Base-by-base conservation (phyloP, 2,329 filamentous ascomycete genomes). In the Fusarium azukiicola region DNA sequence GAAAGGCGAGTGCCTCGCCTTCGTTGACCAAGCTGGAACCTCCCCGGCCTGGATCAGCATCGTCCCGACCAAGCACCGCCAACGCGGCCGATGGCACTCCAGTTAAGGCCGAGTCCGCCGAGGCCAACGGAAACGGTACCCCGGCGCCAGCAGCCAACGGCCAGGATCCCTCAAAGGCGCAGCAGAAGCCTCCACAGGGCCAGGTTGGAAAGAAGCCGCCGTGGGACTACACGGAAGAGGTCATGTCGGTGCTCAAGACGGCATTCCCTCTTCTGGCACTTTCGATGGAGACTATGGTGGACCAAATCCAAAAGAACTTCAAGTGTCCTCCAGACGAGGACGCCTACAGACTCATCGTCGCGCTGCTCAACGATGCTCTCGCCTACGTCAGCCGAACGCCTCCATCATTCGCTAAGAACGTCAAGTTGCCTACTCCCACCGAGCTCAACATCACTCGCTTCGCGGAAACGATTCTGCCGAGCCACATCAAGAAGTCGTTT, bases 231-330 rank as follows among this genome's bases (percentile, higher is more conserved):
- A 97, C 97, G 1, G 98, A 99, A 81, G 97, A 99, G 85, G 96
- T 99, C 75, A 97, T 98, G 92, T 96, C 97, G 46, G 96, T 97
- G 42, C 94, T 99, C 70, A 99, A 99, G 91, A 99, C 98, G 11
- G 97, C 97, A 0, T 99, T 99, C 90, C 98, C 98, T 36, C 92
- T 99, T 23, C 92, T 99, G 81, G 98, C 98, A 14, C 90, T 99
- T 56, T 99, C 97, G 0, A 99, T 99, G 98, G 98, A 99, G 89
- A 98, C 97, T 0, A 99, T 99, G 97, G 97, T 99, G 42, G 98
- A 99, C 85, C 97, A 99, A 87, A 98, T 99, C 74, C 96, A 98
- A 87, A 99, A 99, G 90, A 96, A 99, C 88, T 99, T 99, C 93
- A 99, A 99, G 89, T 99, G 98, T 83, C 97, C 97, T 19, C 97